phyloP scores from a whole-genome alignment of 768 basidiomycete species.

The Pleurotus salmoneostramineus region DNA sequence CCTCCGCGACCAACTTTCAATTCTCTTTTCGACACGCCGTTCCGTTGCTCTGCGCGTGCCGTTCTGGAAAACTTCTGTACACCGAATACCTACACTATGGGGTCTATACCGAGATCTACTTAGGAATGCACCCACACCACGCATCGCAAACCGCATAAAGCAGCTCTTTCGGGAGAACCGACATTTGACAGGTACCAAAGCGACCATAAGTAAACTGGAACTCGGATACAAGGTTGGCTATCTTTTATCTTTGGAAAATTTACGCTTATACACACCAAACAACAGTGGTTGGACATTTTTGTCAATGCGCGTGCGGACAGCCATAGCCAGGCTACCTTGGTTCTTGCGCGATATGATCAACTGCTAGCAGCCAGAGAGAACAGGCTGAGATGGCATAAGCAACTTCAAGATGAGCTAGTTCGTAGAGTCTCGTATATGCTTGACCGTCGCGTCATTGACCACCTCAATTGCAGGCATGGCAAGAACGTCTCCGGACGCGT shows the following conservation, averaged over 20 bases:
- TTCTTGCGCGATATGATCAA: constrained; percentile 55
- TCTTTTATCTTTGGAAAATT: background rate
- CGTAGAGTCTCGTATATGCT: constrained; percentile 14
- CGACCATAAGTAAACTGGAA: constrained; percentile 41
- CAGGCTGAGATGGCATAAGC: constrained; percentile 41
- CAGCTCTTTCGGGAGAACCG: constrained; percentile 49
- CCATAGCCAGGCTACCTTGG: constrained; percentile 25
- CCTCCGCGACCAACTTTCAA: too few relatives aligned
- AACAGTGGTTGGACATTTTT: constrained; percentile 61
- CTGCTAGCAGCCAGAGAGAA: constrained; percentile 50
- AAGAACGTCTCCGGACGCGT: constrained; percentile 45
- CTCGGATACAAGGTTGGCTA: constrained; percentile 52
- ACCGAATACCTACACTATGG: constrained; percentile 78
- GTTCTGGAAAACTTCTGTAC: constrained; percentile 66
- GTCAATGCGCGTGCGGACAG: constrained; percentile 49
- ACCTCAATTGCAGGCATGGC: constrained; percentile 45
- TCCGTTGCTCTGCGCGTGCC: constrained; percentile 52
- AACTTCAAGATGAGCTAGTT: constrained; percentile 52
- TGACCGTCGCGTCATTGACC: background rate
- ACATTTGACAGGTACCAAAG: constrained; percentile 48
- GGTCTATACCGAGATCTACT: constrained; percentile 70
- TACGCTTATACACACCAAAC: background rate
- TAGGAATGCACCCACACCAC: constrained; percentile 44
- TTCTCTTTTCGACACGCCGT: constrained; percentile 52
- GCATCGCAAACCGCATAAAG: constrained; percentile 53